These are phyloP conservation scores for Aspergillus incahuasiensis DNA, from an alignment of 495 filamentous ascomycete species.

Conservation along the genomic window DNA sequence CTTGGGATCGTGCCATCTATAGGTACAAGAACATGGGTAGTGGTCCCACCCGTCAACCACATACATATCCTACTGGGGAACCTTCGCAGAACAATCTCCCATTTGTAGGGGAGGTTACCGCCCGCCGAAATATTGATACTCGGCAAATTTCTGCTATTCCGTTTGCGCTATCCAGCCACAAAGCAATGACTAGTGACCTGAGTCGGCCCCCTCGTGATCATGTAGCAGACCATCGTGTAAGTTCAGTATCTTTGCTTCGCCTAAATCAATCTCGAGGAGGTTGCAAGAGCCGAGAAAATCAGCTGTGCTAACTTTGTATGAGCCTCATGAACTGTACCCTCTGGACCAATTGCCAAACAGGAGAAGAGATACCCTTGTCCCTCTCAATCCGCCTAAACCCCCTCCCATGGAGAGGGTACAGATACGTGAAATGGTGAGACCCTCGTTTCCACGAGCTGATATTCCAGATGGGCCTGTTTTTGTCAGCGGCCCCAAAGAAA, in stretches of 20 bases:
- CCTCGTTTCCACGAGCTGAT: slow-evolving; percentile 13
- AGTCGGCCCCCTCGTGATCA: slow-evolving; percentile 2
- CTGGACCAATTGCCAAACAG: slow-evolving; percentile 18
- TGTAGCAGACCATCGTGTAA: slow-evolving; percentile 19
- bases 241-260: slow-evolving; percentile 6
- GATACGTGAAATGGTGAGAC: slow-evolving; percentile 18
- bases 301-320: slow-evolving; percentile 28
- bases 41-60: slow-evolving; percentile 17
- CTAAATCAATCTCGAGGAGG: not conserved
- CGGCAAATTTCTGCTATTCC: slow-evolving; percentile 12
- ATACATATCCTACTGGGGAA: slow-evolving; percentile 21
- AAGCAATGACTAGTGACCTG: slow-evolving; percentile 14
- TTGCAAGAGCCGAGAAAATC: not conserved
- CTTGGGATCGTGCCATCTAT: slow-evolving; percentile 43
- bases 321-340: slow-evolving; percentile 24
- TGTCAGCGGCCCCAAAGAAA: slow-evolving; percentile 32
- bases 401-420: slow-evolving; percentile 18
- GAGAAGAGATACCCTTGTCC: slow-evolving; percentile 16
- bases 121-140: slow-evolving; percentile 12
- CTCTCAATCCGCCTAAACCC: slow-evolving; percentile 14
- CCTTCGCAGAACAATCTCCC: slow-evolving; percentile 16
- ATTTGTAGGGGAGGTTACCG: slow-evolving; percentile 10
- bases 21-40: slow-evolving; percentile 32
- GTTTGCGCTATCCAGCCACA: slow-evolving; percentile 16
- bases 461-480: slow-evolving; percentile 32